These are phyloP conservation scores for Primulina eburnea DNA, from an alignment of 257 asterid genomes.

Conservation along the genomic window DNA sequence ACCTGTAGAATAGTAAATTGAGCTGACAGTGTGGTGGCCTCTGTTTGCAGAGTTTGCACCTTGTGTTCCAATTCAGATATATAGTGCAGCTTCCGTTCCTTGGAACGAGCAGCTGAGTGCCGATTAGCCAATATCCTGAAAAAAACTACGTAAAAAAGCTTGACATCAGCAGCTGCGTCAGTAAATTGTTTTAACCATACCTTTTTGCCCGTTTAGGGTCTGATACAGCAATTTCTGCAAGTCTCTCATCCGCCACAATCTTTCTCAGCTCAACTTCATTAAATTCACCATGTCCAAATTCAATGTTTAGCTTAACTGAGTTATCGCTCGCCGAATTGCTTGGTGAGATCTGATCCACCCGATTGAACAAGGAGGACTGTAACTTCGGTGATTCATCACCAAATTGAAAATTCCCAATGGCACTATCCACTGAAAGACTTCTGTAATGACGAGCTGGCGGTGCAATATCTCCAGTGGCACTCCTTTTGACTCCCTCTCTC, in stretches of 20 bases:
- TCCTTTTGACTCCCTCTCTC: constrained; percentile 54
- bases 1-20: constrained; percentile 80
- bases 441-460: constrained; percentile 57
- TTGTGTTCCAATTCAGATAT: constrained; percentile 90
- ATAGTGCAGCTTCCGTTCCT: constrained; percentile 86
- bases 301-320: constrained; percentile 42
- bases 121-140: constrained; percentile 88
- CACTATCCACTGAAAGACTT: constrained; percentile 92
- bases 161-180: neutral
- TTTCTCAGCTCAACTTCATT: constrained; percentile 71
- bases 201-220: constrained; percentile 91
- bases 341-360: constrained; percentile 52
- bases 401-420: constrained; percentile 50
- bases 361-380: constrained; percentile 33
- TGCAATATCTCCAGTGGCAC: constrained; percentile 55
- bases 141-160: constrained; percentile 4
- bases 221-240: constrained; percentile 67
- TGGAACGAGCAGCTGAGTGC: constrained; percentile 95
- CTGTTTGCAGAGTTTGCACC: constrained; percentile 78
- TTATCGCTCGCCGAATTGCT: constrained; percentile 53
- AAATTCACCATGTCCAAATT: constrained; percentile 68
- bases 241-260: constrained; percentile 83
- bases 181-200: constrained; percentile 30
- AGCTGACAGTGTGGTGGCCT: constrained; percentile 68
- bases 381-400: constrained; percentile 50